phyloP scores from a whole-genome alignment of 73 alveolate species.

The Paramecium sonneborni region DNA sequence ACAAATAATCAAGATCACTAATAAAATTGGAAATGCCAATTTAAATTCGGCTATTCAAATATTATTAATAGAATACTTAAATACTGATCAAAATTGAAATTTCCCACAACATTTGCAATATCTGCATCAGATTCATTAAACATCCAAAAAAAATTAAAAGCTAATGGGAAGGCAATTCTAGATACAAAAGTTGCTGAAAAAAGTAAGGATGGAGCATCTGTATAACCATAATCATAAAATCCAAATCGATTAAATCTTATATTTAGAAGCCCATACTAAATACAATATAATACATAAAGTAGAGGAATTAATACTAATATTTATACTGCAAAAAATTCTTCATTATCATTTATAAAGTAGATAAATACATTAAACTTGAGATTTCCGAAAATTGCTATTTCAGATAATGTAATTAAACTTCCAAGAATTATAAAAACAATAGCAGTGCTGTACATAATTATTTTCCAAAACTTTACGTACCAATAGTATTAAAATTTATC shows the following conservation, averaged over 20 bases:
- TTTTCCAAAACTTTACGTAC: slow-evolving; percentile 16
- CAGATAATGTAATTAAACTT: background rate
- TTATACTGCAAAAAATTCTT: background rate
- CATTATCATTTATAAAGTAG: background rate
- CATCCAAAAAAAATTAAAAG: slow-evolving; percentile 51
- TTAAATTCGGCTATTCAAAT: background rate
- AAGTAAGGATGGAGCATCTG: slow-evolving; percentile 44
- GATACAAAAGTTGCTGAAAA: slow-evolving; percentile 44
- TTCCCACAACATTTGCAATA: slow-evolving; percentile 42
- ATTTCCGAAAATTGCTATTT: background rate
- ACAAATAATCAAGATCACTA: background rate
- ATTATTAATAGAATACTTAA: background rate
- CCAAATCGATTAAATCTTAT: slow-evolving; percentile 49
- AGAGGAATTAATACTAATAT: background rate
- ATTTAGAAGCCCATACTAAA: background rate
- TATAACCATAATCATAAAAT: slow-evolving; percentile 33
- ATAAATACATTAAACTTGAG: background rate
- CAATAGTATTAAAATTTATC: background rate
- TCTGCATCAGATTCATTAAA: slow-evolving; percentile 1
- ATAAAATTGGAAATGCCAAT: slow-evolving; percentile 7
- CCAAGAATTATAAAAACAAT: background rate
- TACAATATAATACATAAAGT: slow-evolving; percentile 5
- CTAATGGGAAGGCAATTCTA: slow-evolving; percentile 47
- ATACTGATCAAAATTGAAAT: slow-evolving; percentile 24
- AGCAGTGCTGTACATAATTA: background rate